Evolutionary conservation across 345 rosid genomes (phyloP), one percentile per base, ranked within the genome.

Genomic region (Arabidopsis thaliana): DNA sequence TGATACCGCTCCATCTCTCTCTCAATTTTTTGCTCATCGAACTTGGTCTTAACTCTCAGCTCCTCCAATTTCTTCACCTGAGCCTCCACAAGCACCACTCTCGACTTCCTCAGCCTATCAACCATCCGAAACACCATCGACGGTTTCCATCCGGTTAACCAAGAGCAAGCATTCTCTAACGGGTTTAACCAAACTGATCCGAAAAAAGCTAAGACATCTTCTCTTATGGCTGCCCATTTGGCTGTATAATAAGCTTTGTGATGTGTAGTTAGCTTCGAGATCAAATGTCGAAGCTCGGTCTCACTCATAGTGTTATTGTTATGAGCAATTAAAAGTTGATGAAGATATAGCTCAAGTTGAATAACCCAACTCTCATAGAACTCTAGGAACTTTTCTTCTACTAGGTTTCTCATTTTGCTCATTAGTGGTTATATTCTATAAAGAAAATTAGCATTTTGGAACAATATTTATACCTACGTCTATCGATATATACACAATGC

Each of bases 121-220:
- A 88, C 42, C n/a, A 93, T 78, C 16, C 83, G 58, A 59, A 94
- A 88, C 12, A 75, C 78, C 24, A 59, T 70, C 1, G 93, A 85
- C 0, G 98, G 97, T 71, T 87, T 91, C 94, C 96, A 94, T 14
- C 96, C 98, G 13, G 95, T 88, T 37, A 89, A 1, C 97, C 97
- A 94, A 4, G 83, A 82, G 70, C 59, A 87, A 51, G 91, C 81
- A 56, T 64, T 83, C 89, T 94, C 97, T 8, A 87, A 78, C 36
- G 88, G 82, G 55, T 73, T 84, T 8, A 73, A 44, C 98, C 97
- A 94, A 24, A 78, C 67, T 0, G 90, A 87, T 32, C 79, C 80
- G 33, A 83, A 94, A 66, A 94, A 91, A 12, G 85, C 80, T 6
- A 94, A 79, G 22, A 87, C 90, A 4, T 88, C 91, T 73, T 85